phyloP scores from a whole-genome alignment of 768 basidiomycete genomes.

The Rhodotorula babjevae region DNA sequence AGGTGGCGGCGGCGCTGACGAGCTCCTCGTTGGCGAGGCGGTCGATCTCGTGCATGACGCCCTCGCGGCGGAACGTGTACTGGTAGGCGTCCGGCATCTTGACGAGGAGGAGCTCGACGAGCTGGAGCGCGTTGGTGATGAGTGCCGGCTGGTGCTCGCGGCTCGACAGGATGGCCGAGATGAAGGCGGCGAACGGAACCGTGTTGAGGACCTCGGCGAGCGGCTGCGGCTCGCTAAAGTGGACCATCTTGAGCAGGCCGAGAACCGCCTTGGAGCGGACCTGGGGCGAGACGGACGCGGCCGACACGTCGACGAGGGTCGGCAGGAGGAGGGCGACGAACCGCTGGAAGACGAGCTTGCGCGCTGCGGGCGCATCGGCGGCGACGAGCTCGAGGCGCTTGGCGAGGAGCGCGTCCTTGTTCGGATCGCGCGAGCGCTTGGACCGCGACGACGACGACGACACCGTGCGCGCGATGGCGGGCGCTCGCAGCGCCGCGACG shows the following conservation, averaged over 20 bases:
- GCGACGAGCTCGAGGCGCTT: conserved; percentile 59
- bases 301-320: conserved; percentile 95
- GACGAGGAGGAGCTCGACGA: conserved; percentile 80
- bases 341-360: conserved; percentile 61
- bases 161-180: conserved; percentile 86
- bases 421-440: conserved; percentile 33
- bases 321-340: conserved; percentile 88
- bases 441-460: conserved; percentile 43
- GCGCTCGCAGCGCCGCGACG: conserved; percentile 43
- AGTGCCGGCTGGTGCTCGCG: conserved; percentile 79
- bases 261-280: conserved; percentile 84
- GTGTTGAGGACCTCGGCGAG: conserved; percentile 70
- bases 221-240: conserved; percentile 73
- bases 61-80: conserved; percentile 85
- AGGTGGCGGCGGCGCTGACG: conserved; percentile 46
- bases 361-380: conserved; percentile 60
- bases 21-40: conserved; percentile 63
- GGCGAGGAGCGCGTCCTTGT: conserved; percentile 52
- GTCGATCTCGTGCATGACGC: conserved; percentile 93
- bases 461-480: conserved; percentile 42
- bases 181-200: conserved; percentile 91
- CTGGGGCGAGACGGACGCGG: conserved; percentile 85
- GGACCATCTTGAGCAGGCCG: conserved; percentile 81
- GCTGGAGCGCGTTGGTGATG: conserved; percentile 72
- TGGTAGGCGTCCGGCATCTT: conserved; percentile 81